Evolutionary conservation across 2,329 filamentous ascomycete species (phyloP), one percentile per base, ranked within the genome.

Genomic region (Fusarium sp.): DNA sequence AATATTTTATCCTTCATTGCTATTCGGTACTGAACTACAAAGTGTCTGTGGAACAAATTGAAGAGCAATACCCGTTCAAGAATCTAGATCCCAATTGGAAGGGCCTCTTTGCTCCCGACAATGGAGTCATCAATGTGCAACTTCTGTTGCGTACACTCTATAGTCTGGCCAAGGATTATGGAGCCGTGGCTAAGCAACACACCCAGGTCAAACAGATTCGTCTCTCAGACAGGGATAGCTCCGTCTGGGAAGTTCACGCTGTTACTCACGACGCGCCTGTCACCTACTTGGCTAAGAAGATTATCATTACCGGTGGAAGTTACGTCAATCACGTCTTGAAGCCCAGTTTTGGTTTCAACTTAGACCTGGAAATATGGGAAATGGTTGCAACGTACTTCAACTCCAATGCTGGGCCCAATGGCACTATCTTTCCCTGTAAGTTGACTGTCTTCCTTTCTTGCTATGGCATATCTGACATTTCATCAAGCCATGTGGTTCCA

Each of bases 331-430:
- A 67, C 22, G 47, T 62, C 2, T n/a, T 67, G 15, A 67, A 47
- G 5, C 64, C 64, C 1, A 67, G 64, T 5, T 67, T 69, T 4
- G 54, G 49, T 4, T 54, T 69, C n/a, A 61, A 55, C 0, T n/a
- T 69, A 4, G 51, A 63, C 6, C 26, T 69, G 6, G 43, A 69
- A 6, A 69, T 69, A 1, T 69, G 67, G 67, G 67, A 69, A 31
- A 69, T 69, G 67, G 55, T 69, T 14, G 67, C 61, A 7, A 65
- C 42, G 3, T 69, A 69, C 14, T 69, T 69, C 6, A 69, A 65
- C 22, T 28, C 49, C 6, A 69, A 69, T 15, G 65, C 67, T 6
- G 67, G 65, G 9, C 67, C 65, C 0, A 62, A 58, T 9, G 67
- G 67, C 3, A 69, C 67, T 9, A 64, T 69, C 3, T 69, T 69